phyloP scores from a whole-genome alignment of 2,329 filamentous ascomycete species.

The Aspergillus sclerotialis region DNA sequence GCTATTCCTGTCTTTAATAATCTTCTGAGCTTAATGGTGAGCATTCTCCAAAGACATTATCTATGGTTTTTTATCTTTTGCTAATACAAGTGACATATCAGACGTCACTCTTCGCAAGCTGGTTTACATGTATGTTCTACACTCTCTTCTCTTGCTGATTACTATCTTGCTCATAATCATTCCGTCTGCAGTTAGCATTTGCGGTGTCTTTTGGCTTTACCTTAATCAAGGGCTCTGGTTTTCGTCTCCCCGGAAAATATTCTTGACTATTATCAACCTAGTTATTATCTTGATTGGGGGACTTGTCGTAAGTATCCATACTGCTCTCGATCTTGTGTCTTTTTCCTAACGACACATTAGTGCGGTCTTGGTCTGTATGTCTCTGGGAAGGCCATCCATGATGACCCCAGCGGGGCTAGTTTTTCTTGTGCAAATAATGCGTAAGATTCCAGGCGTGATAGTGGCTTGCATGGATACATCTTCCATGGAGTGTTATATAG shows the following conservation, averaged over 20 bases:
- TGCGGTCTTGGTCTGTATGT: too few relatives aligned
- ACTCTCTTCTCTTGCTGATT: neutral
- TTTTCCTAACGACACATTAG: too few relatives aligned
- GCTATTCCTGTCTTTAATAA: constrained; percentile 60
- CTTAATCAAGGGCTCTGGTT: constrained; percentile 6
- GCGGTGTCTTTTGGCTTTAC: neutral
- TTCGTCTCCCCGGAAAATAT: constrained; percentile 31
- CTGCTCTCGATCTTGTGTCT: constrained; percentile 16
- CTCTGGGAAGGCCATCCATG: constrained; percentile 21
- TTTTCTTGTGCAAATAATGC: constrained; percentile 21
- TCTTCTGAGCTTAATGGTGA: constrained; percentile 48
- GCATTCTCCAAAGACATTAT: too few relatives aligned
- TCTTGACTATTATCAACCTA: constrained; percentile 33
- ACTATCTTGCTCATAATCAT: neutral
- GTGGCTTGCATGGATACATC: too few relatives aligned
- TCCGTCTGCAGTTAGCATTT: neutral
- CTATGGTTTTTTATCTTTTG: too few relatives aligned
- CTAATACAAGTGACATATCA: constrained; percentile 51
- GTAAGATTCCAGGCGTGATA: too few relatives aligned
- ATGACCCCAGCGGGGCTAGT: constrained; percentile 13
- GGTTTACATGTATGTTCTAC: constrained; percentile 50
- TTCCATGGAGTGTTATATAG: too few relatives aligned
- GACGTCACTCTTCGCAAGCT: constrained; percentile 57
- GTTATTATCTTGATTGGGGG: constrained; percentile 20
- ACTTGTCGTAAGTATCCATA: constrained; percentile 4